Percentiles rank a stretch among this genome's conserved stretches.
Evolutionary conservation across 2,329 filamentous ascomycete species (phyloP).

Genomic region (Triangularia verruculosa): DNA sequence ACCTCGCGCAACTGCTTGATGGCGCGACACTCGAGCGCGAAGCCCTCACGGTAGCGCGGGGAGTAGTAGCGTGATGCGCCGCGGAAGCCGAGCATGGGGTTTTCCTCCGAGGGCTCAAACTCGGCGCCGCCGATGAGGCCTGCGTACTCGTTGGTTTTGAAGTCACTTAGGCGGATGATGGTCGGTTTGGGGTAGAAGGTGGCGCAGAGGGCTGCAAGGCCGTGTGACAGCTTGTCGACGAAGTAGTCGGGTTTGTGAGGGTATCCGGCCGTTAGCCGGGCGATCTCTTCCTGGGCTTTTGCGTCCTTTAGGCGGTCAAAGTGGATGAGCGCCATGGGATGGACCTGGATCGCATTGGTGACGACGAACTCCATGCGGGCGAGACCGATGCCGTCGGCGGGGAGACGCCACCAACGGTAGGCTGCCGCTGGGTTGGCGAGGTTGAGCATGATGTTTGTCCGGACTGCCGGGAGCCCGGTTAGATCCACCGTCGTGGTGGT

Average conservation of each 20-base stretch:
- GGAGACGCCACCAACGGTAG: constrained; percentile 40
- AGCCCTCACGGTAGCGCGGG: constrained; percentile 37
- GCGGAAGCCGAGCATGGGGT: constrained; percentile 42
- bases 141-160: constrained; percentile 42
- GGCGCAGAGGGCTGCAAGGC: constrained; percentile 38
- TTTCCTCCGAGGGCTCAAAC: constrained; percentile 40
- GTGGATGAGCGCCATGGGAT: constrained; percentile 38
- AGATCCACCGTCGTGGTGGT: constrained; percentile 33
- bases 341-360: constrained; percentile 37
- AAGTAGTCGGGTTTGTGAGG: constrained; percentile 38
- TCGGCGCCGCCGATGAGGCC: constrained; percentile 38
- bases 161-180: constrained; percentile 40
- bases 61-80: constrained; percentile 42
- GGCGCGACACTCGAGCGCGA: constrained; percentile 39
- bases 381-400: constrained; percentile 38
- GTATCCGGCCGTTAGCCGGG: constrained; percentile 33
- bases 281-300: constrained; percentile 29
- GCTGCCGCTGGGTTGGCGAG: constrained; percentile 38
- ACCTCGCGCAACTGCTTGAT: constrained; percentile 38
- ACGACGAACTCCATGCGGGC: constrained; percentile 41
- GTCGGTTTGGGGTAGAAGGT: constrained; percentile 38
- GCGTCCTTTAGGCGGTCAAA: constrained; percentile 33
- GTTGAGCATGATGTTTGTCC: constrained; percentile 39
- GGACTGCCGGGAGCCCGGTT: constrained; percentile 23
- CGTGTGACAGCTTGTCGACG: constrained; percentile 37